Conservation (phyloP, 768 basidiomycete species). For the Mycena rosella region DNA sequence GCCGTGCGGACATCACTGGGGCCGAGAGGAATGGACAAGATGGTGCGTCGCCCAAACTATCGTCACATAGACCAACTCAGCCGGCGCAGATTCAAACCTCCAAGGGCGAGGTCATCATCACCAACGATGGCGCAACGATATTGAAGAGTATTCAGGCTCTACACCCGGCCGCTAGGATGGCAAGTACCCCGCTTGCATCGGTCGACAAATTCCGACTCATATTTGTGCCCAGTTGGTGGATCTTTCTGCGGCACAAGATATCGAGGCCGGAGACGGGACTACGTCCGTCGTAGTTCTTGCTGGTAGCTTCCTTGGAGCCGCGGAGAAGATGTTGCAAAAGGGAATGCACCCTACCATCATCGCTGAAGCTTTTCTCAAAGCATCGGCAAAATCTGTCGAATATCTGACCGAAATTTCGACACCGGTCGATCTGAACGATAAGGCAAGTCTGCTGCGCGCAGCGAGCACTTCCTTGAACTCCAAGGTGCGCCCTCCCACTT, state of each 20-base stretch:
- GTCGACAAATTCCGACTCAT: slow-evolving; percentile 25
- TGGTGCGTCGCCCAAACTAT: slow-evolving; percentile 66
- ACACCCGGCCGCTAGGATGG: slow-evolving; percentile 99
- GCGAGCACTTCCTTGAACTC: slow-evolving; percentile 97
- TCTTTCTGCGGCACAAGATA: slow-evolving; percentile 96
- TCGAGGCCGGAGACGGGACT: slow-evolving; percentile 98
- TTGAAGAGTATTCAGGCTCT: slow-evolving; percentile 94
- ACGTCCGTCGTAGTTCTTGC: slow-evolving; percentile 98
- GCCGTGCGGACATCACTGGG: slow-evolving; percentile 97
- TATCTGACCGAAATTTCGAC: slow-evolving; percentile 93
- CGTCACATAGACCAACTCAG: slow-evolving; percentile 16
- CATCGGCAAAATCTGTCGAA: slow-evolving; percentile 93
- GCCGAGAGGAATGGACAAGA: slow-evolving; percentile 99
- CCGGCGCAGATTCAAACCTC: slow-evolving; percentile 88
- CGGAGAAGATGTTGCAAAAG: slow-evolving; percentile 96
- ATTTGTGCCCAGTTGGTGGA: slow-evolving; percentile 85
- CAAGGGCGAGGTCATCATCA: slow-evolving; percentile 97
- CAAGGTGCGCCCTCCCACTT: slow-evolving; percentile 67
- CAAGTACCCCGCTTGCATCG: slow-evolving; percentile 45
- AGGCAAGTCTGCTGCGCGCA: slow-evolving; percentile 86
- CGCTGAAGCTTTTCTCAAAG: slow-evolving; percentile 94
- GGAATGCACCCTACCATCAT: slow-evolving; percentile 98
- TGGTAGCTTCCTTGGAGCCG: slow-evolving; percentile 91
- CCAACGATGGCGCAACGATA: slow-evolving; percentile 99
- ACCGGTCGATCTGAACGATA: slow-evolving; percentile 92